These are phyloP conservation scores for Purshia tridentata DNA, from an alignment of 306 rosid species.

Conservation along the genomic window DNA sequence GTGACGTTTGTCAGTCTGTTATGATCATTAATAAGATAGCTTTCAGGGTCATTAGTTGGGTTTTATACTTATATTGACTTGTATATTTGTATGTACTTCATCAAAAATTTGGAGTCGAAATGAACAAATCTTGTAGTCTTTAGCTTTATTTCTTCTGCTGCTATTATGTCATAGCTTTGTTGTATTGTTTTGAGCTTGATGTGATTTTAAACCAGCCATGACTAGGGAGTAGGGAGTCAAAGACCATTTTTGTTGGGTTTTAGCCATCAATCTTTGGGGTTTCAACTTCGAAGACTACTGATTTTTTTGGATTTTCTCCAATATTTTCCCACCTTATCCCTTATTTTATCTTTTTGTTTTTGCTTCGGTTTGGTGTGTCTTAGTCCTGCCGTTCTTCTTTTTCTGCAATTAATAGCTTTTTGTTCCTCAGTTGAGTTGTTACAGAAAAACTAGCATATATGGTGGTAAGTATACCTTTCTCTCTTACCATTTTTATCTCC, in stretches of 20 bases:
- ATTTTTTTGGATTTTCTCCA: constrained; percentile 36
- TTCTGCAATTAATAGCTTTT: background rate
- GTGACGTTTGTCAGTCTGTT: background rate
- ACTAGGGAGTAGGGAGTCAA: background rate
- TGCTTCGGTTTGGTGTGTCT: constrained; percentile 18
- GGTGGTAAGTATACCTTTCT: constrained; percentile 4
- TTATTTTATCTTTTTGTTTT: constrained; percentile 15
- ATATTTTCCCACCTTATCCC: constrained; percentile 35
- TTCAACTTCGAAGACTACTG: constrained; percentile 16
- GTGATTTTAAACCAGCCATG: constrained; percentile 18
- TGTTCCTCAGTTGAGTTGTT: constrained; percentile 9
- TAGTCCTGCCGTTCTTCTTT: constrained; percentile 18
- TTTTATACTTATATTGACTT: background rate
- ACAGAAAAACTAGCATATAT: background rate
- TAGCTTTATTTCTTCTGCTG: constrained; percentile 23
- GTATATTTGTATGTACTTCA: background rate
- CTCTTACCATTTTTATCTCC: background rate
- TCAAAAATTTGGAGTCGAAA: background rate
- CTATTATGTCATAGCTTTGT: background rate
- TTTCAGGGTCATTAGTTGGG: background rate
- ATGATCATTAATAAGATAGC: constrained; percentile 2
- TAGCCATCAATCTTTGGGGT: constrained; percentile 21
- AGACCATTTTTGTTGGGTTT: constrained; percentile 24
- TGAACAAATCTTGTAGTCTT: background rate
- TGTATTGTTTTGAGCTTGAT: constrained; percentile 7